Evolutionary conservation across 352 stramenopile genomes (phyloP).

Genomic region (Pythium myriotylum): DNA sequence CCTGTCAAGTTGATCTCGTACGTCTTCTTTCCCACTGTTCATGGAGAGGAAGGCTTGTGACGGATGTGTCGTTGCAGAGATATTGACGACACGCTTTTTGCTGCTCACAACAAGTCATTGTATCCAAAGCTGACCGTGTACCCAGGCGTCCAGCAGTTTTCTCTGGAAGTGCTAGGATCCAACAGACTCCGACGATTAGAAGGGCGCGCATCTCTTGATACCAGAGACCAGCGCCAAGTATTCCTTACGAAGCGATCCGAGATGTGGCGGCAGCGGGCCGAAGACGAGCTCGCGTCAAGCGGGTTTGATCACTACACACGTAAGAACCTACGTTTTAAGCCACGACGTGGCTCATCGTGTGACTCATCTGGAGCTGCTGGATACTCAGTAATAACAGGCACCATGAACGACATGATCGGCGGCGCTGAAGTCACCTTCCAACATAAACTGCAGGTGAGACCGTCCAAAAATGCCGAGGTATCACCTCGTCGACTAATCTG

Average conservation of each 20-base stretch:
- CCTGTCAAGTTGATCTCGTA: conserved; percentile 74
- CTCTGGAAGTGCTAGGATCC: conserved; percentile 58
- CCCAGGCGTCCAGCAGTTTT: conserved; percentile 78
- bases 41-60: background rate
- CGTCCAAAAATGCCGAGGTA: no score
- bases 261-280: conserved; percentile 16
- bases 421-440: conserved; percentile 20
- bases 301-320: conserved; percentile 23
- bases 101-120: conserved; percentile 59
- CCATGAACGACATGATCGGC: conserved; percentile 21
- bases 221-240: conserved; percentile 17
- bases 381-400: conserved; percentile 14
- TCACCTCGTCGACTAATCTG: no score
- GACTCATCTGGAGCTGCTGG: no score
- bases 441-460: conserved; percentile 62
- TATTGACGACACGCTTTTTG: conserved; percentile 78
- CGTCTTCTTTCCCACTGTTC: background rate
- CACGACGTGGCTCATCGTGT: no score
- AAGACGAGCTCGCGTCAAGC: conserved; percentile 18
- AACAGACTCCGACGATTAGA: conserved; percentile 44
- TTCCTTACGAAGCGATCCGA: conserved; percentile 23
- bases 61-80: conserved; percentile 35
- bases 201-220: conserved; percentile 14
- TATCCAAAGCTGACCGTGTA: conserved; percentile 82
- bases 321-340: no score